These are phyloP conservation scores for Colletotrichum noveboracense DNA, from an alignment of 2,329 filamentous ascomycete species.

Conservation along the genomic window DNA sequence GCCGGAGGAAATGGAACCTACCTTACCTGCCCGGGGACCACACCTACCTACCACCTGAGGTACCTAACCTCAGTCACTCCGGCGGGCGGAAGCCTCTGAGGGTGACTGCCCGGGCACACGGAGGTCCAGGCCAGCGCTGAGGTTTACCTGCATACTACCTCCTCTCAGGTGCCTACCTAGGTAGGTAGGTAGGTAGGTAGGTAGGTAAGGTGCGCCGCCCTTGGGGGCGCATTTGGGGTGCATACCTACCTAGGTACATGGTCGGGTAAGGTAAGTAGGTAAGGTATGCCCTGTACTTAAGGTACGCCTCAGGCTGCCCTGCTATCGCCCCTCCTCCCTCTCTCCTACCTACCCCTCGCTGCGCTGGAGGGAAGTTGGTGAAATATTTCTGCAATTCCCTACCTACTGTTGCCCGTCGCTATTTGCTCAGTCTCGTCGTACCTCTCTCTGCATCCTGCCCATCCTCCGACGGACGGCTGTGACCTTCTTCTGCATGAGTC, in stretches of 20 bases:
- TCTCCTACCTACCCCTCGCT: background rate
- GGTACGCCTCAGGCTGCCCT: background rate
- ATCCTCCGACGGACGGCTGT: background rate
- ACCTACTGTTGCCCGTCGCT: background rate
- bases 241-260: too few species aligned
- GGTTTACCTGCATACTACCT: background rate
- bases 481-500: background rate
- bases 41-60: too few species aligned
- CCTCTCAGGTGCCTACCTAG: too few species aligned
- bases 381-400: background rate
- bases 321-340: background rate
- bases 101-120: background rate
- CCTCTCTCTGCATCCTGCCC: background rate
- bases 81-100: background rate
- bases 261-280: background rate
- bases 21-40: background rate
- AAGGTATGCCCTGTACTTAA: background rate
- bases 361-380: background rate
- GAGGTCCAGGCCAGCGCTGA: background rate
- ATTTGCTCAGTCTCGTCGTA: background rate
- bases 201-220: background rate
- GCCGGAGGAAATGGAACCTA: background rate
- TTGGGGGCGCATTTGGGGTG: too few species aligned
- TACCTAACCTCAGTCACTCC: background rate
- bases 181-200: background rate